These are phyloP conservation scores for Telfairia occidentalis DNA, from an alignment of 331 rosid species.

Conservation along the genomic window DNA sequence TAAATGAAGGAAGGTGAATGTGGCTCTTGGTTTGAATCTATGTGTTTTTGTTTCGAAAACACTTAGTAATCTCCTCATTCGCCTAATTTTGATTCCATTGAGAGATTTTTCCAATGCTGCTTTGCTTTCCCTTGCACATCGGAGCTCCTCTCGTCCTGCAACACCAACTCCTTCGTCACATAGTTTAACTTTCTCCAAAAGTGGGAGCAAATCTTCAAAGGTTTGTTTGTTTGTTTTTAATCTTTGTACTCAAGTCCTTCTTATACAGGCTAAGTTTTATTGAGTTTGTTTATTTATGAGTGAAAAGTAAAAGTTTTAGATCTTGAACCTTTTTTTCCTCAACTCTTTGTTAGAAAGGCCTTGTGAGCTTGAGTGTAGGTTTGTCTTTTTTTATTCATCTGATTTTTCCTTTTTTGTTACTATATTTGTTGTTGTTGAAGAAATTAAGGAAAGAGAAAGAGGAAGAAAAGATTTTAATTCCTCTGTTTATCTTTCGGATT, in stretches of 20 bases:
- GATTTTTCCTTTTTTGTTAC: not conserved
- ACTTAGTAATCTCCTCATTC: constrained; percentile 40
- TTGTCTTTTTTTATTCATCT: not conserved
- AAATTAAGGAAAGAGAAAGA: not conserved
- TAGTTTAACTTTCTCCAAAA: constrained; percentile 49
- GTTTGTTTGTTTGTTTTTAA: constrained; percentile 26
- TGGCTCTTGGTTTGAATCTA: constrained; percentile 70
- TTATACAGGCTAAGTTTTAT: not conserved
- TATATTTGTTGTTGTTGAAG: not conserved
- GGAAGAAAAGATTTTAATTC: not conserved
- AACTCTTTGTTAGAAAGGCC: not conserved
- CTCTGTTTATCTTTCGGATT: not conserved
- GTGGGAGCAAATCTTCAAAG: constrained; percentile 76
- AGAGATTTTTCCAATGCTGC: constrained; percentile 72
- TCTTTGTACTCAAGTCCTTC: not conserved
- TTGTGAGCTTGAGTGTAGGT: not conserved
- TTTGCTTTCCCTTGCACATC: constrained; percentile 58
- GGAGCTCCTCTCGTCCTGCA: constrained; percentile 45
- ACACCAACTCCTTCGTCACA: constrained; percentile 54
- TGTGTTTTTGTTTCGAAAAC: constrained; percentile 70
- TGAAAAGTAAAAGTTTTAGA: not conserved
- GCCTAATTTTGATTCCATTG: constrained; percentile 36
- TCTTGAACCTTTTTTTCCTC: not conserved
- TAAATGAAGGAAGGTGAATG: constrained; percentile 84
- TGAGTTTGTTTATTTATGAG: not conserved